Percentiles rank a stretch among this genome's conserved stretches.
Evolutionary conservation across 331 rosid species (phyloP).

Genomic region (Quercus lobata): DNA sequence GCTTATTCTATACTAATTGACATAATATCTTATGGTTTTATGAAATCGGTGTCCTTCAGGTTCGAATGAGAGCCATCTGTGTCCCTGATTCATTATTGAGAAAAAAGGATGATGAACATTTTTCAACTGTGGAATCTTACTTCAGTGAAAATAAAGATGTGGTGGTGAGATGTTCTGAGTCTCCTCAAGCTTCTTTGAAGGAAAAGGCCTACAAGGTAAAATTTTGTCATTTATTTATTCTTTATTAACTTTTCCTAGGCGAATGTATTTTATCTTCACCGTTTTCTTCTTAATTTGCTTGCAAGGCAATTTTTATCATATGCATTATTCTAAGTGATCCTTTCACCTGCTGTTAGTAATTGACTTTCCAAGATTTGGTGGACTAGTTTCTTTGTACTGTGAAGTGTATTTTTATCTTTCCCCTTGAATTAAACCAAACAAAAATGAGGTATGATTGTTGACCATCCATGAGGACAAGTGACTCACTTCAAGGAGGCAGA

Average conservation of each 20-base stretch:
- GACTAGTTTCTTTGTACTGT: background rate
- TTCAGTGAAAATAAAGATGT: slow-evolving; percentile 67
- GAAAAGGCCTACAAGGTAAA: slow-evolving; percentile 90
- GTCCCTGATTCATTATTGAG: slow-evolving; percentile 87
- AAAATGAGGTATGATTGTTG: background rate
- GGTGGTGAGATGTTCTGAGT: slow-evolving; percentile 78
- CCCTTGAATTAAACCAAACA: background rate
- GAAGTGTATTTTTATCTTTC: background rate
- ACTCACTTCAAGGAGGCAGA: background rate
- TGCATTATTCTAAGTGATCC: background rate
- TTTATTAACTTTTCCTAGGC: background rate
- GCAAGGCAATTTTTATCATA: background rate
- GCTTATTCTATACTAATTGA: background rate
- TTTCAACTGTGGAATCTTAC: slow-evolving; percentile 63
- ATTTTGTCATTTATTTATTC: background rate
- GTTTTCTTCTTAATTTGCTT: background rate
- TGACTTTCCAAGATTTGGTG: background rate
- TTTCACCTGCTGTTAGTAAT: background rate
- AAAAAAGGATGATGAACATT: slow-evolving; percentile 66
- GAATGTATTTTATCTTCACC: background rate
- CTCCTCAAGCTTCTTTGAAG: slow-evolving; percentile 92
- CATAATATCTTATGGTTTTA: background rate
- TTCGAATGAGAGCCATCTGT: slow-evolving; percentile 97
- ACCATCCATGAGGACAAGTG: background rate
- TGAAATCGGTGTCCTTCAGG: slow-evolving; percentile 45